These are phyloP conservation scores for Bruguiera gymnorhiza DNA, from an alignment of 345 rosid genomes.

Conservation along the genomic window DNA sequence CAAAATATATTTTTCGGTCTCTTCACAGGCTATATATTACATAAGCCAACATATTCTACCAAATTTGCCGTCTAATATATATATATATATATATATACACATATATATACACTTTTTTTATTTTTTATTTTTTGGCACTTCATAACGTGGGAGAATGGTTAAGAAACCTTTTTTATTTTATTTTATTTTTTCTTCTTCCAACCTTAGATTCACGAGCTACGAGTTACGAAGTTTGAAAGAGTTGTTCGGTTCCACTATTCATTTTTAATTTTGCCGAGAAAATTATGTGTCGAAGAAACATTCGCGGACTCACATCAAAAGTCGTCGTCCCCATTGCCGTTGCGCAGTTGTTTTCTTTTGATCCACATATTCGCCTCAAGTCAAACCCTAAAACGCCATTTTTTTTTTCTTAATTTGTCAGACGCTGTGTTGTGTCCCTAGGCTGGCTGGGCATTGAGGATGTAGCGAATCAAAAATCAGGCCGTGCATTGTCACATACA, in stretches of 20 bases:
- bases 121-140: too few relatives aligned
- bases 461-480: background rate
- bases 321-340: background rate
- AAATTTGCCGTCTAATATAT: background rate
- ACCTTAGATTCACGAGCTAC: background rate
- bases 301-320: background rate
- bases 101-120: too few relatives aligned
- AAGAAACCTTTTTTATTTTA: too few relatives aligned
- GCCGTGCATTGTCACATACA: conserved; percentile 21
- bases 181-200: too few relatives aligned
- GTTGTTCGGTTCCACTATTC: too few relatives aligned
- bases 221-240: background rate
- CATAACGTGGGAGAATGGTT: too few relatives aligned
- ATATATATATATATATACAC: too few relatives aligned
- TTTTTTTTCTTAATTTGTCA: background rate
- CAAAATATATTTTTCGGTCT: background rate
- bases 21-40: background rate
- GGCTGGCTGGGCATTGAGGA: too few relatives aligned
- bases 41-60: conserved; percentile 2
- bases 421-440: too few relatives aligned
- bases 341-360: background rate
- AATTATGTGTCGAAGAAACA: too few relatives aligned
- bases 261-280: too few relatives aligned
- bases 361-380: background rate
- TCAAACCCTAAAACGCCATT: background rate